phyloP scores from a whole-genome alignment of 2,329 filamentous ascomycete species.

The Colletotrichum horii region DNA sequence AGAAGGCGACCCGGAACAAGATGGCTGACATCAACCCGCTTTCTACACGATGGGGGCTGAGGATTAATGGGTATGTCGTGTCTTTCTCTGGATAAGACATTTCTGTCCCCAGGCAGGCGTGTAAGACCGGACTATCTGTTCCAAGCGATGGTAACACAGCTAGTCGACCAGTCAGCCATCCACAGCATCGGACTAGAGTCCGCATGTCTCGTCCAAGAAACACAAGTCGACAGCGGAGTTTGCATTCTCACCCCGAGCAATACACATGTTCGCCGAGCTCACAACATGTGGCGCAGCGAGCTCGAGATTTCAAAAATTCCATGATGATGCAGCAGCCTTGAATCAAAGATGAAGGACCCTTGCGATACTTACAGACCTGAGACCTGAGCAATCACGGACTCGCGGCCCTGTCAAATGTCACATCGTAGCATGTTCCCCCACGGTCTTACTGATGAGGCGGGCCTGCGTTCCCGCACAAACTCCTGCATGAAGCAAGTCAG shows the following conservation, averaged over 20 bases:
- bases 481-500: slow-evolving; percentile 3
- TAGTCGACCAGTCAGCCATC: not conserved
- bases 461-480: not conserved
- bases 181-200: not conserved
- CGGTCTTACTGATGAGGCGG: not conserved
- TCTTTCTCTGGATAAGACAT: not conserved
- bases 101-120: not conserved
- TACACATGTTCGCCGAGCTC: not conserved
- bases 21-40: not conserved
- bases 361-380: not conserved
- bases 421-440: not conserved
- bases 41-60: not conserved
- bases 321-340: not conserved
- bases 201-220: not conserved
- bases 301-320: not conserved
- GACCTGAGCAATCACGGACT: not conserved
- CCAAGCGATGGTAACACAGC: not conserved
- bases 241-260: not conserved
- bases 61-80: not conserved
- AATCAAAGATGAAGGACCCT: not conserved
- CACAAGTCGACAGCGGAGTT: not conserved
- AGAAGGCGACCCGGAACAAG: not conserved
- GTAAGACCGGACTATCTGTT: not conserved
- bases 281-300: not conserved
- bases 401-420: not conserved